These are phyloP conservation scores for Dictyostelium intermedium DNA, from an alignment of 78 protist genomes.

Conservation along the genomic window DNA sequence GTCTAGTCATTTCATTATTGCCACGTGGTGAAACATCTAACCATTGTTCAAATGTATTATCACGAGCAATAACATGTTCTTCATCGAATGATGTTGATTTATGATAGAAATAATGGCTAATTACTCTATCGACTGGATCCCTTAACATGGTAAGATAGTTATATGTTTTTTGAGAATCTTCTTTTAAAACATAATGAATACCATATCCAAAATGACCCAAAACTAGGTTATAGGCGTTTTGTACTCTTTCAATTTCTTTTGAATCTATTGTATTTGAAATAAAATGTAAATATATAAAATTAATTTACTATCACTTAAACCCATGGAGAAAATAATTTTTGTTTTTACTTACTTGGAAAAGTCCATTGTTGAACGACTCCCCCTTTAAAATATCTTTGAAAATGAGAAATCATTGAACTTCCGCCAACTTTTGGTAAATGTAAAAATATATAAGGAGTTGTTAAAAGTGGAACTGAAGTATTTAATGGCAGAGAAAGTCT, in stretches of 20 bases:
- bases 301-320: no score
- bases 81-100: not conserved
- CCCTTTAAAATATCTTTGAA: not conserved
- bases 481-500: not conserved
- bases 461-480: not conserved
- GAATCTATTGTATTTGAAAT: not conserved
- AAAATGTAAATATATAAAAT: no score
- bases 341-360: not conserved
- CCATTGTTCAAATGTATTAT: slow-evolving; percentile 11
- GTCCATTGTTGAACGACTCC: not conserved
- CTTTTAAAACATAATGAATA: not conserved
- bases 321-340: no score
- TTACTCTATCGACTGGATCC: slow-evolving; percentile 51
- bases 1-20: slow-evolving; percentile 27
- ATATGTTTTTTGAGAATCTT: not conserved
- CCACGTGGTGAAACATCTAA: not conserved
- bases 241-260: not conserved
- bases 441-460: not conserved
- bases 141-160: slow-evolving; percentile 32
- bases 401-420: not conserved
- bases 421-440: slow-evolving; percentile 6
- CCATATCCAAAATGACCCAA: not conserved
- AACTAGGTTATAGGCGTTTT: not conserved
- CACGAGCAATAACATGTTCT: not conserved
- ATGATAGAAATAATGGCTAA: slow-evolving; percentile 19